These are phyloP conservation scores for Lipomyces lipofer DNA, from an alignment of 805 yeast species.

Conservation along the genomic window DNA sequence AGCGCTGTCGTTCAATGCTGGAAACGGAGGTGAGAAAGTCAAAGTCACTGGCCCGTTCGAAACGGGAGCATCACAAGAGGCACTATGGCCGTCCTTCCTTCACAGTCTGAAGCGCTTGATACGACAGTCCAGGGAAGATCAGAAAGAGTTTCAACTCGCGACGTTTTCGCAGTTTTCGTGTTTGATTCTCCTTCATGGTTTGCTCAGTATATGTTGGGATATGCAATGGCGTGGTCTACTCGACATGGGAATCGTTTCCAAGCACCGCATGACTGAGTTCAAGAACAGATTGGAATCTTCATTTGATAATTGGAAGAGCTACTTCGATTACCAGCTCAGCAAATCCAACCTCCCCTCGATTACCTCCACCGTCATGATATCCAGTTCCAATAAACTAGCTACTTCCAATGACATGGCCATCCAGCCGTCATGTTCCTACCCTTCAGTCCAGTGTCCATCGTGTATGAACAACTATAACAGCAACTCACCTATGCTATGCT, in stretches of 20 bases:
- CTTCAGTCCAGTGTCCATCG: too few species aligned
- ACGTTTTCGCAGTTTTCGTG: slow-evolving; percentile 42
- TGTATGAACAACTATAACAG: slow-evolving; percentile 33
- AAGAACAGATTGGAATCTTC: slow-evolving; percentile 40
- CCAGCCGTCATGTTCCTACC: slow-evolving; percentile 3
- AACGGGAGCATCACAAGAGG: slow-evolving; percentile 7
- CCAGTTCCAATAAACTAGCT: not conserved
- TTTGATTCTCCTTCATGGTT: slow-evolving; percentile 44
- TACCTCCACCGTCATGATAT: slow-evolving; percentile 19
- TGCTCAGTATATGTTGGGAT: slow-evolving; percentile 41
- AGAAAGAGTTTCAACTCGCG: slow-evolving; percentile 23
- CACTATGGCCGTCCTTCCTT: slow-evolving; percentile 26
- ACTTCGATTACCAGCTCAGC: slow-evolving; percentile 42
- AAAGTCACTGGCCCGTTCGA: not conserved
- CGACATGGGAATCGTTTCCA: slow-evolving; percentile 43
- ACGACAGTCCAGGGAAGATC: slow-evolving; percentile 21
- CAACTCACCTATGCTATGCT: slow-evolving; percentile 33
- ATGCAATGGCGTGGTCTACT: slow-evolving; percentile 40
- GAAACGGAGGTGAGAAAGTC: not conserved
- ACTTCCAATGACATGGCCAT: not conserved
- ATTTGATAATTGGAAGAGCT: slow-evolving; percentile 42
- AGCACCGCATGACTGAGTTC: slow-evolving; percentile 39
- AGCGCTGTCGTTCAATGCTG: not conserved
- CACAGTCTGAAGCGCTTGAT: slow-evolving; percentile 27
- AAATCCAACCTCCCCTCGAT: slow-evolving; percentile 28